These are phyloP conservation scores for Ilyonectria sp. DNA, from an alignment of 2,329 filamentous ascomycete species.

Conservation along the genomic window DNA sequence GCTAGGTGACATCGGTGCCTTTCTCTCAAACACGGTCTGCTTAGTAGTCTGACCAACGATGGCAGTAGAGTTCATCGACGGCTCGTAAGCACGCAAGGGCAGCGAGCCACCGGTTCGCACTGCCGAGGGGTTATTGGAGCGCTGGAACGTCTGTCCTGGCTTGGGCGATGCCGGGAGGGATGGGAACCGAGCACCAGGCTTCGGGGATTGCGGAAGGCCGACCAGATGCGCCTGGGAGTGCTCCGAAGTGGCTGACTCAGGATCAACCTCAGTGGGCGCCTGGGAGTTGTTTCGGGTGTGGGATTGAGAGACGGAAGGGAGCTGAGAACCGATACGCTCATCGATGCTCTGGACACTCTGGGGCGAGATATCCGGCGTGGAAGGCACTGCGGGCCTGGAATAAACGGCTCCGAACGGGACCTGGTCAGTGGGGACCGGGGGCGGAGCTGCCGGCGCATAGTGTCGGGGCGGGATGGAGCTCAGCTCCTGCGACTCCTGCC, in stretches of 20 bases:
- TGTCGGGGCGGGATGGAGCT: constrained; percentile 70
- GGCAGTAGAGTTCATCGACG: constrained; percentile 66
- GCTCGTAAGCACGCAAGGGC: constrained; percentile 75
- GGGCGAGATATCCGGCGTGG: constrained; percentile 57
- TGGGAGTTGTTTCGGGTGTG: constrained; percentile 58
- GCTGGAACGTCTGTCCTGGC: constrained; percentile 65
- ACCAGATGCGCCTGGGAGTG: constrained; percentile 66
- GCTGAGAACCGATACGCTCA: constrained; percentile 65
- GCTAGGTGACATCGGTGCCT: constrained; percentile 67
- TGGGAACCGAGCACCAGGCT: constrained; percentile 51
- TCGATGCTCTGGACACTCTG: constrained; percentile 66
- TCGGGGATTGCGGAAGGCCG: constrained; percentile 64
- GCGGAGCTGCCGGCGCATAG: constrained; percentile 71
- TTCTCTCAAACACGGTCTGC: constrained; percentile 76
- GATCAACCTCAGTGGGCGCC: constrained; percentile 61
- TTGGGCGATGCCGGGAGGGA: constrained; percentile 66
- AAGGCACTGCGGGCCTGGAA: constrained; percentile 27
- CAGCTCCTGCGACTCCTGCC: constrained; percentile 70
- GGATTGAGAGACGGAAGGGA: constrained; percentile 51
- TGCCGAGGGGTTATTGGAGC: constrained; percentile 66
- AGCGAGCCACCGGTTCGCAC: constrained; percentile 71
- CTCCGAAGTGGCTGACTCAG: constrained; percentile 67
- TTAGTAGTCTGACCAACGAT: constrained; percentile 67
- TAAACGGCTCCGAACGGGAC: constrained; percentile 50
- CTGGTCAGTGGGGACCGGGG: constrained; percentile 68